phyloP scores from a whole-genome alignment of 768 basidiomycete genomes.

The Podaxis mareebaensis region DNA sequence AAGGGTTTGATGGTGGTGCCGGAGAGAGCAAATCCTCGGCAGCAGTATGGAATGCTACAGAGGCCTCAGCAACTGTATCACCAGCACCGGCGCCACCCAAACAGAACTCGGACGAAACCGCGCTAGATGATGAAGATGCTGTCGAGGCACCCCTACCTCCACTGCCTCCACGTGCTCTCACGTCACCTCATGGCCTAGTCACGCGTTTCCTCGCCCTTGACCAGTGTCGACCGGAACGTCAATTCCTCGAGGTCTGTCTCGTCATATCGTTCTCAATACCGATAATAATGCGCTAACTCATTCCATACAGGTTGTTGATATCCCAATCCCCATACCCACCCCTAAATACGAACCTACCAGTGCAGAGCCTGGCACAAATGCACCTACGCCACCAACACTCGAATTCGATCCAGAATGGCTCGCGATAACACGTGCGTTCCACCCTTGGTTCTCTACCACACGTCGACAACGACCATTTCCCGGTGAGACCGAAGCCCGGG shows the following conservation, averaged over 20 bases:
- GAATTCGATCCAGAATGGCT: slow-evolving; percentile 92
- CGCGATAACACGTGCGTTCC: slow-evolving; percentile 85
- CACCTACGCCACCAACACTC: slow-evolving; percentile 33
- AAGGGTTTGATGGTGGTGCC: slow-evolving; percentile 29
- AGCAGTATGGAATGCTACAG: neutral
- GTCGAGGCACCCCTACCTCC: slow-evolving; percentile 35
- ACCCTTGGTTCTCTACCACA: slow-evolving; percentile 68
- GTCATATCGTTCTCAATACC: neutral
- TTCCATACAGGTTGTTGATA: slow-evolving; percentile 65
- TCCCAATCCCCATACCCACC: slow-evolving; percentile 28
- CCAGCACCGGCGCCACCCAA: neutral
- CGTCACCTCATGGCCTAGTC: slow-evolving; percentile 25
- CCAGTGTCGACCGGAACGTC: slow-evolving; percentile 77
- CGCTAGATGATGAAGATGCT: slow-evolving; percentile 44
- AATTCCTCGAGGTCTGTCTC: slow-evolving; percentile 74
- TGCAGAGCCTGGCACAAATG: too few species aligned
- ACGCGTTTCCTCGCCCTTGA: slow-evolving; percentile 90
- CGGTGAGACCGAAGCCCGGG: slow-evolving; percentile 47
- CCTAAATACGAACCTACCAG: neutral
- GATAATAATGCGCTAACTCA: neutral
- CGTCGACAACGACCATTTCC: slow-evolving; percentile 61
- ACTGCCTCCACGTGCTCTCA: slow-evolving; percentile 11
- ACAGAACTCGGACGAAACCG: slow-evolving; percentile 53
- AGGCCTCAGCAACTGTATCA: neutral
- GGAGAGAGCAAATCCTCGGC: neutral